Conservation (phyloP, 345 rosid genomes). For the Lepidium aucheri region DNA sequence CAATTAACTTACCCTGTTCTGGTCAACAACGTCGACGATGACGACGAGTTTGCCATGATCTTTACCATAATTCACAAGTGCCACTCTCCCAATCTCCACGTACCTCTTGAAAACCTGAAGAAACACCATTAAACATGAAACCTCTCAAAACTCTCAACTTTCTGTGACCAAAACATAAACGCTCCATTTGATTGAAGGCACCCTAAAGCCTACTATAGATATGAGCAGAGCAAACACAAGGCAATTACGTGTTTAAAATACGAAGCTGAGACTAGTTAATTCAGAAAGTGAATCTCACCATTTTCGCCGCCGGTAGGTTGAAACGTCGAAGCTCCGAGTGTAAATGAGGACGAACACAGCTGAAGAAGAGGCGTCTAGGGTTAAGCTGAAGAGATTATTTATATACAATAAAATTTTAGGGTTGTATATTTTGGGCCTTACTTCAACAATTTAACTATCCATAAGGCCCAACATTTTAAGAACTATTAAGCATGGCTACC, state of each 20-base stretch:
- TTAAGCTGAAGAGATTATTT: not conserved
- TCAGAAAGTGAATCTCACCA: slow-evolving; percentile 7
- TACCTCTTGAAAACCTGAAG: slow-evolving; percentile 82
- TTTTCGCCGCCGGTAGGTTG: slow-evolving; percentile 15
- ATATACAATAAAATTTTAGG: not conserved
- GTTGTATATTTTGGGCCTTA: not conserved
- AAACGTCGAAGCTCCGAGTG: slow-evolving; percentile 6
- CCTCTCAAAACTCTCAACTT: not conserved
- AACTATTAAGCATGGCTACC: not conserved
- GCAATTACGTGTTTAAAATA: not conserved
- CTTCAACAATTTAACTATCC: not conserved
- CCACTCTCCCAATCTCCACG: slow-evolving; percentile 94
- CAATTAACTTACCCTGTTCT: slow-evolving; percentile 48
- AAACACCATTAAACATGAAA: not conserved
- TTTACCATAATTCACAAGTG: slow-evolving; percentile 79
- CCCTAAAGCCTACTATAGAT: not conserved
- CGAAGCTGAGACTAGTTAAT: not conserved
- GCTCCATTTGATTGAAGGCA: not conserved
- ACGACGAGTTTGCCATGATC: slow-evolving; percentile 85
- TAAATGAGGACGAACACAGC: not conserved
- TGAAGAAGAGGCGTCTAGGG: not conserved
- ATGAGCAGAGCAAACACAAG: not conserved
- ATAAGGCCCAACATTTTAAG: not conserved
- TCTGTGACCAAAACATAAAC: not conserved
- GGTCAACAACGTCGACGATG: slow-evolving; percentile 86